Evolutionary conservation across 441 rosid genomes (phyloP), one percentile per base, ranked within the genome.

Genomic region (Sinapis alba): DNA sequence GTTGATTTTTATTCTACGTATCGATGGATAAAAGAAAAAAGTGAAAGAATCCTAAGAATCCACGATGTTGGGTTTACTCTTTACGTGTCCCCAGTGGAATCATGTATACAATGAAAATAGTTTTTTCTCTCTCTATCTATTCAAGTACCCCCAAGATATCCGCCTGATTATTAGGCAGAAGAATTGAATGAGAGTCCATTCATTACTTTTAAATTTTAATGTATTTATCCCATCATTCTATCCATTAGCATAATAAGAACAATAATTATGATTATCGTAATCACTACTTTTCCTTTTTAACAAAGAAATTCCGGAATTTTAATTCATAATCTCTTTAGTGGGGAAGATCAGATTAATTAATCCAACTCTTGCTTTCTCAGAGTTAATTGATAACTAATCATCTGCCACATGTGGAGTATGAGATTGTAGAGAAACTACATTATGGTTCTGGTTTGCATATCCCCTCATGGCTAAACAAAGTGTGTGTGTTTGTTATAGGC

Each of bases 1-100:
- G 15, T 19, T 7, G 51, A n/a, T 10, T 36, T 28, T 60, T 60
- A 36, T 75, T 61, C 57, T 36, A 26, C 16, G 41, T 47, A 30
- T 66, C 7, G 8, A 1, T 66, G n/a, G 8, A 1, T 36, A 53
- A 63, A 19, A 4, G n/a, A 28, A 57, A 51, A 5, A 36, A 50
- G 23, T 45, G 23, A 18, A 18, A 50, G 56, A 50, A 50, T 50
- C 56, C 56, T 50, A 50, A 47, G 19, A 20, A 61, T 38, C 69
- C 78, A 73, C 34, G 23, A 58, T 74, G 72, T 27, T 74, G 72
- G 67, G 73, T 50, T 75, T 65, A 47, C 61, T 21, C 30, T 65
- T 56, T 45, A 32, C 26, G 54, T 74, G 74, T 53, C 74, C 69
- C 24, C 47, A 67, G 3, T 68, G 64, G 27, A 74, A 58, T 74